Evolutionary conservation across 345 rosid species (phyloP), one percentile per base, ranked within the genome.

Genomic region (Linum tenue): DNA sequence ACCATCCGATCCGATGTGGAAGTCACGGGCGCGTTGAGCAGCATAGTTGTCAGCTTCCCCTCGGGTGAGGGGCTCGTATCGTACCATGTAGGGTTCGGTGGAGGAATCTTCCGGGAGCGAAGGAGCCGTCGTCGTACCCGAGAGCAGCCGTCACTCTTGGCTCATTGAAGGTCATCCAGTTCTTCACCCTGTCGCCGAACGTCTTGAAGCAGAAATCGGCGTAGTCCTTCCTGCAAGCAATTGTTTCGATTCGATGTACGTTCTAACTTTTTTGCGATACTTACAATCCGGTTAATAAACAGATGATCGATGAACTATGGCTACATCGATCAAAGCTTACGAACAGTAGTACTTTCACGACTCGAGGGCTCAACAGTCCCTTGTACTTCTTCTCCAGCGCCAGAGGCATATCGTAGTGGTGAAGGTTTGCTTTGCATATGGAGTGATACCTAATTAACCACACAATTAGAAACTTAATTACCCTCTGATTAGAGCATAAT

Each of bases 151-250:
- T 86, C 7, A 94, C 96, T 59, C 99, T 78, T 0, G 99, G 99
- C 60, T 94, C 99, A 39, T 94, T 94, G 67, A 86, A 94, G 5
- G 97, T 90, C 96, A 85, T 85, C 97, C 99, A 94, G 31, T 94
- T 84, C 80, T 94, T 94, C 55, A 94, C 99, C 74, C 95, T 76
- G 63, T 90, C 96, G 15, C 97, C 95, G 22, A 80, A 94, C 43
- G 79, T 70, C 74, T 90, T 85, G 80, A 88, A 94, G 71, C 99
- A 94, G 70, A 94, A 94, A 5, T 94, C 95, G 0, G 96, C 96
- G 37, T 84, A 94, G 67, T 94, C 97, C 48, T 85, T 75, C 85
- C 99, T 90, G 80, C 56, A 72, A 44, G 2, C 7, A 2, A 7
- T 3, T 6, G 3, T 6, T 44, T 44, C 7, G 11, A 2, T 2